phyloP scores from a whole-genome alignment of 208 protist species.

The Leishmania martiniquensis region DNA sequence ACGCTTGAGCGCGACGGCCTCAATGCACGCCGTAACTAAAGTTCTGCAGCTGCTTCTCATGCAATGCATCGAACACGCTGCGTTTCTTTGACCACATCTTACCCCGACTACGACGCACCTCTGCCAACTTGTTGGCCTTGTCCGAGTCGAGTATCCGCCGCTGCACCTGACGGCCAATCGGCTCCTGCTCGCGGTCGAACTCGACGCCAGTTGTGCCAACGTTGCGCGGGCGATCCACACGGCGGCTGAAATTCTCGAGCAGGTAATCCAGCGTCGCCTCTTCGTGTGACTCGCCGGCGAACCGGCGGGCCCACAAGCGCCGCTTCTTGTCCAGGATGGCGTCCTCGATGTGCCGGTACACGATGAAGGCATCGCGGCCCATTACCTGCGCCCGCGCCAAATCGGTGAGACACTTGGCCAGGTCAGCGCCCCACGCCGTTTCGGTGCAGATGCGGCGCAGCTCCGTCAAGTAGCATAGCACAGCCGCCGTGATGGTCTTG shows the following conservation, averaged over 20 bases:
- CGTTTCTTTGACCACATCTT: conserved; percentile 89
- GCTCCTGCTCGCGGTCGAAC: conserved; percentile 93
- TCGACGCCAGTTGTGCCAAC: conserved; percentile 81
- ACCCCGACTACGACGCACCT: conserved; percentile 71
- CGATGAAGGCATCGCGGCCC: conserved; percentile 72
- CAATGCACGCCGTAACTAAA: conserved; percentile 80
- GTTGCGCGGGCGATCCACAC: conserved; percentile 63
- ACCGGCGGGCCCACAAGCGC: conserved; percentile 79
- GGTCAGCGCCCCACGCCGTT: conserved; percentile 68
- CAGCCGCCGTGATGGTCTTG: conserved; percentile 83
- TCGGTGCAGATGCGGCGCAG: conserved; percentile 71
- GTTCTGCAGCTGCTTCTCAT: conserved; percentile 91
- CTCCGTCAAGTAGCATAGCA: conserved; percentile 78
- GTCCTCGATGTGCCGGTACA: conserved; percentile 84
- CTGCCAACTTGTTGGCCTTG: conserved; percentile 78
- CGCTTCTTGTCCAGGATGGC: conserved; percentile 83
- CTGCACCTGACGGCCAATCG: conserved; percentile 90
- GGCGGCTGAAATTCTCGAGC: conserved; percentile 90
- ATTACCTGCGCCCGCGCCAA: conserved; percentile 71
- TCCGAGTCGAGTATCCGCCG: conserved; percentile 85
- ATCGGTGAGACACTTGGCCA: conserved; percentile 71
- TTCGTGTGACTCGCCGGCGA: conserved; percentile 84
- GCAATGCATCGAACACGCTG: conserved; percentile 82
- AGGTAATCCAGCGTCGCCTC: conserved; percentile 90
- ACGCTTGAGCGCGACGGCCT: background rate